Percentiles rank a stretch among this genome's conserved stretches.
Evolutionary conservation across 2,329 filamentous ascomycete species (phyloP).

Genomic region (Epichloe bromicola): DNA sequence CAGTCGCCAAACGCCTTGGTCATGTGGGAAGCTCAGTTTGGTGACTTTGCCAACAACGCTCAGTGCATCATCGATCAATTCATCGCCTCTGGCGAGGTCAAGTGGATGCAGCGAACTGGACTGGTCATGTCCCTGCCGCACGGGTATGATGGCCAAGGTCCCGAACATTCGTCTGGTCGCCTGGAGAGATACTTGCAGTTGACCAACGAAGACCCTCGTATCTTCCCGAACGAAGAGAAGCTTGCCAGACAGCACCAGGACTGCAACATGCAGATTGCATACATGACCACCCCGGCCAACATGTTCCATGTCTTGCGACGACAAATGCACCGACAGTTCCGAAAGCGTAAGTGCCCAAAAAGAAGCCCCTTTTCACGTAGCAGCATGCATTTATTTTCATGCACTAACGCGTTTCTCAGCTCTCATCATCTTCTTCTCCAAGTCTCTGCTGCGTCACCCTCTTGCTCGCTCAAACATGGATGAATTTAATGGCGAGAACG

Average conservation of each 20-base stretch:
- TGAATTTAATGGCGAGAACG: conserved; percentile 71
- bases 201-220: conserved; percentile 90
- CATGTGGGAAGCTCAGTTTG: conserved; percentile 99
- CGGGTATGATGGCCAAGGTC: conserved; percentile 95
- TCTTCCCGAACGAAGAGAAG: conserved; percentile 81
- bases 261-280: conserved; percentile 97
- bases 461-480: conserved; percentile 80
- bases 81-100: conserved; percentile 90
- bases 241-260: conserved; percentile 96
- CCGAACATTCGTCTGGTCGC: conserved; percentile 93
- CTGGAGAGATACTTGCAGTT: conserved; percentile 96
- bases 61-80: conserved; percentile 99
- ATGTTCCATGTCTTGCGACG: conserved; percentile 91
- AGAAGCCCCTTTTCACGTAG: background rate
- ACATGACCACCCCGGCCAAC: conserved; percentile 94
- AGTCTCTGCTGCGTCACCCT: conserved; percentile 88
- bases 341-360: conserved; percentile 64
- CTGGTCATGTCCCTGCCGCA: conserved; percentile 93
- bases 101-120: conserved; percentile 97
- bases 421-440: conserved; percentile 96
- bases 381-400: no score
- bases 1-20: conserved; percentile 94
- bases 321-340: conserved; percentile 98
- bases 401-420: conserved; percentile 33
- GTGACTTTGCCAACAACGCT: conserved; percentile 98